Base-by-base conservation (phyloP, 176 grass and related monocot genomes). In the Carex kokanica region DNA sequence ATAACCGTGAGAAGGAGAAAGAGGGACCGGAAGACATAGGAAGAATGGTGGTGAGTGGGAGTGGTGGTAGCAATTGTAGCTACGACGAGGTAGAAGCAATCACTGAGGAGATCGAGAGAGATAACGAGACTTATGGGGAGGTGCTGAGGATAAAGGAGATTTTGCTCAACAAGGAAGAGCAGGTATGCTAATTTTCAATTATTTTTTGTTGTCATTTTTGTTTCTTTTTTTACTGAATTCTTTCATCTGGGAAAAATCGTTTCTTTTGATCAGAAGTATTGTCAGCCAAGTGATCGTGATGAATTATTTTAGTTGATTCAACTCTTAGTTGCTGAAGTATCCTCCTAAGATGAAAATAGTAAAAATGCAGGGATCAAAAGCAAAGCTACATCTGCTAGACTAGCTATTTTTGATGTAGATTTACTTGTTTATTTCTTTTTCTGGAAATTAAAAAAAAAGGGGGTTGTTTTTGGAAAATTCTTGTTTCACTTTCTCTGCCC, bases 91-190 rank as follows among this genome's bases (percentile, higher is more conserved):
- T 88, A 25, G 49, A 94, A 45, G 83, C 24, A 2, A 83, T 92
- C 12, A 74, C 81, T 2, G 90, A 93, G 78, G 91, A 93, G 85
- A 90, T 96, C 16, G 89, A 96, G 21, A 83, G 90, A 79, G 91
- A 93, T 52, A 90, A 84, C 3, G 85, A 90, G 88, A 84, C 80
- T 45, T 53, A 93, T 4, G 83, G 75, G 4, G 93, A 99, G 86
- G 93, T 99, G 2, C 57, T 90, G 15, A 90, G 93, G 65, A 95
- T 99, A 81, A 95, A 99, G 27, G 86, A 89, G n/a, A 84, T 90
- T 45, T 77, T 99, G 53, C 7, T 59, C 45, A 84, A 85, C 54
- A 81, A 89, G 36, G 84, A 88, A 3, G 89, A 92, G 8, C 69
- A 95, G 71, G 97, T 99, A 41, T 47, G 70, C 78, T 16, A 69